phyloP scores from a whole-genome alignment of 2,329 filamentous ascomycete species.

The Colletotrichum agaves region DNA sequence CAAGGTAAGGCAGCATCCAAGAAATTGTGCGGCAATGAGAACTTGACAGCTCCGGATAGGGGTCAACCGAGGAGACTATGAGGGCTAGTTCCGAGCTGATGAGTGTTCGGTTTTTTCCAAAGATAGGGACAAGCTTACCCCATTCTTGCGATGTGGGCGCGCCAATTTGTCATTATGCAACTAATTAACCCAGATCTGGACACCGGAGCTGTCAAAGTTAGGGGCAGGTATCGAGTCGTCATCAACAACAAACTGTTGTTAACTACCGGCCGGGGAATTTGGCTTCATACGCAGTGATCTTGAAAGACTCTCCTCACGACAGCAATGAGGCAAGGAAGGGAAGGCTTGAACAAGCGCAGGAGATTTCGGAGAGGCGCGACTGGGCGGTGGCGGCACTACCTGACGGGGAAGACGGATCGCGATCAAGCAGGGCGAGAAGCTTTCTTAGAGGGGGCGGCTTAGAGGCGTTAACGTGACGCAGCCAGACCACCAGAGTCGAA shows the following conservation, averaged over 20 bases:
- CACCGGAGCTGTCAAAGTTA: conserved; percentile 2
- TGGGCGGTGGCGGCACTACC: background rate
- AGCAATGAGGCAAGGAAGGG: background rate
- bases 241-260: conserved; percentile 1
- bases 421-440: conserved; percentile 23
- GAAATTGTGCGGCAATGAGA: conserved; percentile 5
- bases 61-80: conserved; percentile 1
- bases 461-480: conserved; percentile 22
- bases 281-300: conserved; percentile 14
- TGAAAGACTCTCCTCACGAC: background rate
- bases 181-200: conserved; percentile 22
- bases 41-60: conserved; percentile 6
- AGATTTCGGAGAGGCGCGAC: background rate
- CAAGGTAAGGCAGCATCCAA: conserved; percentile 1
- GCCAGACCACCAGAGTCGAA: conserved; percentile 23
- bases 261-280: background rate
- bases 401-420: conserved; percentile 20
- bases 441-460: conserved; percentile 16
- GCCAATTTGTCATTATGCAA: background rate
- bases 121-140: conserved; percentile 17
- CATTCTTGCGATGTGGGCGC: conserved; percentile 27
- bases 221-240: conserved; percentile 1
- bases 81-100: conserved; percentile 3
- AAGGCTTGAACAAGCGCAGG: conserved; percentile 13
- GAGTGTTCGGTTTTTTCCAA: background rate